These are phyloP conservation scores for Penicillium cinerascens DNA, from an alignment of 495 filamentous ascomycete genomes.

Conservation along the genomic window DNA sequence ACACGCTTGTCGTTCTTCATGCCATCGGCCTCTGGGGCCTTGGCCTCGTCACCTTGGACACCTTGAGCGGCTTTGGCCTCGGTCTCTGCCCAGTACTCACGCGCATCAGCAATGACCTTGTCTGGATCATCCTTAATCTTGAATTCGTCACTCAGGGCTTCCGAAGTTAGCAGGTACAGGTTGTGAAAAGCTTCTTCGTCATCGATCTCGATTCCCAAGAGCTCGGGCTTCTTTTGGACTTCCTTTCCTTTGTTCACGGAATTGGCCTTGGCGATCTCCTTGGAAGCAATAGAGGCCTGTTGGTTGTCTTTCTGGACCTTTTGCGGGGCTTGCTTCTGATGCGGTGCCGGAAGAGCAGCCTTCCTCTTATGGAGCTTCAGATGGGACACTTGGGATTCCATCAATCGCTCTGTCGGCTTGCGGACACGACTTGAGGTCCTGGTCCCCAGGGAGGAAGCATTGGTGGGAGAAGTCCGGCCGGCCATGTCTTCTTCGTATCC, in stretches of 20 bases:
- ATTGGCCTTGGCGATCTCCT: background rate
- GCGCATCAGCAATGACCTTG: conserved; percentile 15
- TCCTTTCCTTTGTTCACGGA: background rate
- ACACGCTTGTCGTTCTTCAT: too few relatives aligned
- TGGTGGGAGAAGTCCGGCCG: conserved; percentile 26
- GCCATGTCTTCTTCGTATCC: conserved; percentile 27
- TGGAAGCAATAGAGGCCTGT: background rate
- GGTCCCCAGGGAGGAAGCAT: conserved; percentile 25
- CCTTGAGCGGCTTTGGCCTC: background rate
- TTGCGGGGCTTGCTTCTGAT: background rate
- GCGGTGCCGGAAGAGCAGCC: conserved; percentile 4
- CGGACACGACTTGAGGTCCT: conserved; percentile 34
- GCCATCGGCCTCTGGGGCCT: conserved; percentile 1
- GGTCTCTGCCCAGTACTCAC: background rate
- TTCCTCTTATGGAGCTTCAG: conserved; percentile 18
- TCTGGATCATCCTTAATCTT: conserved; percentile 15
- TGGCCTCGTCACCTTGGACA: background rate
- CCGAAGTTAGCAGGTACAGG: conserved; percentile 26
- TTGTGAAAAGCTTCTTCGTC: conserved; percentile 13
- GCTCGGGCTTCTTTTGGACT: background rate
- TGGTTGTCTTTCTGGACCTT: background rate
- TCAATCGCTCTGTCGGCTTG: conserved; percentile 38
- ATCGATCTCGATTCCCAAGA: conserved; percentile 9
- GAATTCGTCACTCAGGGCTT: conserved; percentile 25
- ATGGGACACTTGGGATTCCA: conserved; percentile 36